phyloP scores from a whole-genome alignment of 2,329 filamentous ascomycete species.

The Sporothrix pallida region DNA sequence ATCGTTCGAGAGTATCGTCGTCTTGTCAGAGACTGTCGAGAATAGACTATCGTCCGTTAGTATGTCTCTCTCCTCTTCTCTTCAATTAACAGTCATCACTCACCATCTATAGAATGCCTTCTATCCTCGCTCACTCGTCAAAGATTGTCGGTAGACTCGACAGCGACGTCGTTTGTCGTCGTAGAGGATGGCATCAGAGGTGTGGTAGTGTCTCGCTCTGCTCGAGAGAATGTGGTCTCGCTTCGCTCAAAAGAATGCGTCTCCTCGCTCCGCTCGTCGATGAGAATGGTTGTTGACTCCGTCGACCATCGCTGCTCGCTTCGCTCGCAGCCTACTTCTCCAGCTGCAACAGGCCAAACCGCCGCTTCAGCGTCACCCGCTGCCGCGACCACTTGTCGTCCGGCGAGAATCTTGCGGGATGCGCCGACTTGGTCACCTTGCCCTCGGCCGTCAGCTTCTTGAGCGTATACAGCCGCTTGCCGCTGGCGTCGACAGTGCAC shows the following conservation, averaged over 20 bases:
- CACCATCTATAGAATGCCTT: background rate
- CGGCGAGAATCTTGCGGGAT: conserved; percentile 94
- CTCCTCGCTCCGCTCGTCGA: background rate
- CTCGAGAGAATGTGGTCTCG: background rate
- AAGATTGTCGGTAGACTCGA: background rate
- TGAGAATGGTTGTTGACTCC: background rate
- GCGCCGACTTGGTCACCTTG: conserved; percentile 92
- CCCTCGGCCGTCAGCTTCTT: conserved; percentile 80
- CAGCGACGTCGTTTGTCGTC: too few species aligned
- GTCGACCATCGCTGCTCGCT: background rate
- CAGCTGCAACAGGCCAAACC: conserved; percentile 79
- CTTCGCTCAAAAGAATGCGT: background rate
- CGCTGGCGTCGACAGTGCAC: conserved; percentile 83
- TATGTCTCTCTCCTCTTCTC: background rate
- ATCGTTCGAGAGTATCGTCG: background rate
- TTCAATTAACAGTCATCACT: background rate
- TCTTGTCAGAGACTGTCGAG: background rate
- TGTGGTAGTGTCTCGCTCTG: background rate
- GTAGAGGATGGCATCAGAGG: background rate
- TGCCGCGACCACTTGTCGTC: conserved; percentile 99
- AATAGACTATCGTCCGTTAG: conserved; percentile 8
- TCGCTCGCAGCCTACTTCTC: conserved; percentile 47
- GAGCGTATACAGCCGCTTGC: conserved; percentile 92
- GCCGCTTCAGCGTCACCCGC: conserved; percentile 91
- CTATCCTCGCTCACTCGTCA: background rate